Evolutionary conservation across 2,329 filamentous ascomycete species (phyloP), one percentile per base, ranked within the genome.

Genomic region (Trichoderma gracile): DNA sequence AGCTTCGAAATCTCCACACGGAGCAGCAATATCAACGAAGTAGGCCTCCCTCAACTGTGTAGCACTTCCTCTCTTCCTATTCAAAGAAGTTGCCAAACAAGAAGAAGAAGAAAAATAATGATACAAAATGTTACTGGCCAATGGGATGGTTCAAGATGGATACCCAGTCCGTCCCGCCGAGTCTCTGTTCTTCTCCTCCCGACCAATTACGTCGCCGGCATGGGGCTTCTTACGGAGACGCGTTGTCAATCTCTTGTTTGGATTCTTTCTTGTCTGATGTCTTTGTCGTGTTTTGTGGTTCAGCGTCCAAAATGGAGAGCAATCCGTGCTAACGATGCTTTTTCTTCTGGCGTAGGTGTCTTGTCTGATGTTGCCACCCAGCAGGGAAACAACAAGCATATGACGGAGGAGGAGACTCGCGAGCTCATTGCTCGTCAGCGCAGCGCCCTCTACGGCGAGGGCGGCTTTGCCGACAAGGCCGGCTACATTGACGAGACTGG

Each of bases 11-110:
- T 82, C 97, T 98, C 82, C 95, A 99, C 82, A 96, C 97, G 82
- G 95, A 99, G 87, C 95, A 99, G 87, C 95, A 99, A 88, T 98
- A 96, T 82, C 96, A 98, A 85, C 89, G 94, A 92, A 97, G 95
- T 98, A 92, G 88, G 90, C 88, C 88, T 79, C 86, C 87, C 86
- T 86, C 85, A 85, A 84, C 86, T 86, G 84, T 85, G 86, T 90
- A 88, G 86, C 85, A 82, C 69, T 74, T 73, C 72, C 75, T 78
- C 73, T 73, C 69, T 62, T 62, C 58, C 58, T 62, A 54, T 62
- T 54, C 69, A 69, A 71, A 73, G 68, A 68, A 72, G 69, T 68
- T 72, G 70, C 73, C 71, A 53, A 46, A 27, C 42, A 25, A 62
- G 52, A 62, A 56, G 40, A 49, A 61, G 30, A 38, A 38, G 33